These are phyloP conservation scores for Nicotiana undulata DNA, from an alignment of 257 asterid species.

Conservation along the genomic window DNA sequence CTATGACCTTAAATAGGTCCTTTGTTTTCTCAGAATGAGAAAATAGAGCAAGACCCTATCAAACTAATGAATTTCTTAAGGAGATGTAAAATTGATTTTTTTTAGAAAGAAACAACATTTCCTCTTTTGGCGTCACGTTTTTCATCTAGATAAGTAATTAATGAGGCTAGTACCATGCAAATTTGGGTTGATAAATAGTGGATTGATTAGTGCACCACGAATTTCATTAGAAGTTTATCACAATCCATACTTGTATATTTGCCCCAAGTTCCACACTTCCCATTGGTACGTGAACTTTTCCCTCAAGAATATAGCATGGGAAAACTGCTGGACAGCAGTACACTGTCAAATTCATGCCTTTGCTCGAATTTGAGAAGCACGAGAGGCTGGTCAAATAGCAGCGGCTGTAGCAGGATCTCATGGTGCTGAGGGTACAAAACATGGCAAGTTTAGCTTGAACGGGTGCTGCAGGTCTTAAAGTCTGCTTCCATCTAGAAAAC, in stretches of 20 bases:
- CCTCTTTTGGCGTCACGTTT: background rate
- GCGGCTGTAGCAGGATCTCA: background rate
- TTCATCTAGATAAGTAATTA: background rate
- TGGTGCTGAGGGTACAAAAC: background rate
- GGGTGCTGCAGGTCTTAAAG: background rate
- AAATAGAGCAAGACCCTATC: background rate
- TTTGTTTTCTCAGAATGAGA: background rate
- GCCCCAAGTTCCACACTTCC: background rate
- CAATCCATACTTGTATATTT: background rate
- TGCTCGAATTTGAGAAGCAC: background rate
- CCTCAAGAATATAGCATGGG: background rate
- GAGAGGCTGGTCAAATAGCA: background rate
- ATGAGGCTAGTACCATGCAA: background rate
- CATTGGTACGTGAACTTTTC: background rate
- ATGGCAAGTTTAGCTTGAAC: background rate
- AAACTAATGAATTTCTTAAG: background rate
- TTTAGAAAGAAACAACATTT: slow-evolving; percentile 43
- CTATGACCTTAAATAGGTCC: background rate
- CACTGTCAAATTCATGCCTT: background rate
- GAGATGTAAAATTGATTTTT: slow-evolving; percentile 12
- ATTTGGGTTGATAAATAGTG: background rate
- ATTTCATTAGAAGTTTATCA: background rate
- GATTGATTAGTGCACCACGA: background rate
- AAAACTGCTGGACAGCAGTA: background rate
- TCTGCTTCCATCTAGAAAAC: background rate